Evolutionary conservation across 805 yeast species (phyloP), one percentile per base, ranked within the genome.

Genomic region (Priceomyces melissophilus): DNA sequence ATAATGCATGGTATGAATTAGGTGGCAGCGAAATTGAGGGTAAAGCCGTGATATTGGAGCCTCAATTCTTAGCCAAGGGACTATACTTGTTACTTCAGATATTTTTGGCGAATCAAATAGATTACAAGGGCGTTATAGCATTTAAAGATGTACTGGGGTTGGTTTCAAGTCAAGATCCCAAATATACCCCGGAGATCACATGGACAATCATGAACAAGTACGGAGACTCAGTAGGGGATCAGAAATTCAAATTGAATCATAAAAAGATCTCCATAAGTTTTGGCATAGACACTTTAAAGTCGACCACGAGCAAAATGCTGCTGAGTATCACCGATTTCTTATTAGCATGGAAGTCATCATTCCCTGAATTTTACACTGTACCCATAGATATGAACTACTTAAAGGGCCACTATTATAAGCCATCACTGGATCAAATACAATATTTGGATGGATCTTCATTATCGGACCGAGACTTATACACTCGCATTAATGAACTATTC

Each of bases 301-400:
- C 49, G 5, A 39, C 50, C 2, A 35, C 45, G 4, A 41, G 50
- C 11, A 48, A 48, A n/a, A n/a, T 28, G 11, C 42, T 49, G 23
- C 44, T 69, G 13, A 43, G 63, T 1, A 38, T 63, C 0, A 76
- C 77, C 31, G 87, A 83, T 43, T 78, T 88, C 52, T 52, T 81
- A 44, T 70, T 84, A 37, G 73, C 75, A 39, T 78, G 90, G 81
- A 78, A 80, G 50, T 67, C 81, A 1, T 63, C 73, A 4, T 68
- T 86, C 32, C 90, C 93, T 2, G 74, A 79, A 7, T 74, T 78
- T 58, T 74, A 79, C 64, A 79, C 75, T 37, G 75, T 82, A 32
- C 75, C 82, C 13, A 66, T 85, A 11, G 82, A 80, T 42, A 47
- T 84, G 11, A 55, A 62, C 3, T 60, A 76, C 47, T 64, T 87